A percentile compares a stretch with the other conserved stretches of the same genome.
Evolutionary conservation across 2,329 filamentous ascomycete species (phyloP).

Genomic region (Penicillium fuscoglaucum): DNA sequence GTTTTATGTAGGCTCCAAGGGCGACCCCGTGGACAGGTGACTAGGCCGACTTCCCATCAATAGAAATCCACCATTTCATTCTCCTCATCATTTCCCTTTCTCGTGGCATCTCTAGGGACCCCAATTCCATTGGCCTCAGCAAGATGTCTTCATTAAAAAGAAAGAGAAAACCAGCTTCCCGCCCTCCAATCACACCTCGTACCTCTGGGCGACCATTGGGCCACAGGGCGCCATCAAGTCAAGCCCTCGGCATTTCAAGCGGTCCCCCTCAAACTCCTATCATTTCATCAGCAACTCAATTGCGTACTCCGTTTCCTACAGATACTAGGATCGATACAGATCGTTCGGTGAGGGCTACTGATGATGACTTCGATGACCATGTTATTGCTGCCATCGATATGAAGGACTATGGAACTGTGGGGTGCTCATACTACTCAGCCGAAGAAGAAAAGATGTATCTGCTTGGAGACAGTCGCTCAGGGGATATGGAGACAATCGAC

Average conservation of each 20-base stretch:
- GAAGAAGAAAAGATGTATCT: constrained; percentile 69
- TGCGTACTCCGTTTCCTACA: constrained; percentile 10
- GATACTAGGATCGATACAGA: constrained; percentile 22
- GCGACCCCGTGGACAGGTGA: background rate
- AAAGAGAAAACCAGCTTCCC: constrained; percentile 14
- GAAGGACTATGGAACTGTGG: constrained; percentile 67
- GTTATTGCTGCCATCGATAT: constrained; percentile 79
- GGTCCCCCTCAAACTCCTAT: constrained; percentile 6
- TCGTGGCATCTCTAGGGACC: background rate
- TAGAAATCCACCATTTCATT: constrained; percentile 5
- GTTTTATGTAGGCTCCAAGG: background rate
- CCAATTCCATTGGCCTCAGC: too few species aligned
- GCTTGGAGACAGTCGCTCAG: constrained; percentile 72
- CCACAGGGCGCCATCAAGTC: constrained; percentile 7
- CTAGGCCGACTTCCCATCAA: background rate
- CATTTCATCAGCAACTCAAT: constrained; percentile 9
- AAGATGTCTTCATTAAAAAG: constrained; percentile 21
- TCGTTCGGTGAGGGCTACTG: constrained; percentile 37
- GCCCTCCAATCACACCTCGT: constrained; percentile 16
- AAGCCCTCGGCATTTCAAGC: constrained; percentile 3
- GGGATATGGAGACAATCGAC: constrained; percentile 68
- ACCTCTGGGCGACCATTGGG: constrained; percentile 9
- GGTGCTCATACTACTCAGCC: constrained; percentile 80
- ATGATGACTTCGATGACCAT: constrained; percentile 60
- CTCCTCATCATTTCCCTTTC: background rate